These are phyloP conservation scores for Xylaria palmicola DNA, from an alignment of 495 filamentous ascomycete genomes.

Conservation along the genomic window DNA sequence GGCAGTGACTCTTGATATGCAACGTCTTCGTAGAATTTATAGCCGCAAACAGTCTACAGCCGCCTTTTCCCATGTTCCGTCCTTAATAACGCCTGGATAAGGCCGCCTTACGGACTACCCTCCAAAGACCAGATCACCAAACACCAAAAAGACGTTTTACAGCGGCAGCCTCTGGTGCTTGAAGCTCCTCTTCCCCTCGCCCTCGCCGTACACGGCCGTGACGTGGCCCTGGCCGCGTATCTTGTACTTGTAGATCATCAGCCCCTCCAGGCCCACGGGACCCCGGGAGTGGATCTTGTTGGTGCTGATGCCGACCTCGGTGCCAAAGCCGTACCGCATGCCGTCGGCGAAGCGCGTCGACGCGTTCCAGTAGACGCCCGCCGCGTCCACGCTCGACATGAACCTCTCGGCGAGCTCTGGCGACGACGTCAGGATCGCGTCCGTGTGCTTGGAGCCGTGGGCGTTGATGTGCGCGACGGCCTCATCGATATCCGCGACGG, in stretches of 20 bases:
- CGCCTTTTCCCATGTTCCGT: no score
- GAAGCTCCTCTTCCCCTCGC: constrained; percentile 63
- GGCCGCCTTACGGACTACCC: no score
- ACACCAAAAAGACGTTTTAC: no score
- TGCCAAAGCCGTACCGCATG: constrained; percentile 95
- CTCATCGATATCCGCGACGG: constrained; percentile 62
- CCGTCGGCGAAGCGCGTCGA: constrained; percentile 94
- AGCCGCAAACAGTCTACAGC: no score
- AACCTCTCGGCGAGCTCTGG: constrained; percentile 68
- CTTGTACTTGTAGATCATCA: constrained; percentile 97
- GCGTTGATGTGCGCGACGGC: constrained; percentile 88
- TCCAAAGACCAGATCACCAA: no score
- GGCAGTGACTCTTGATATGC: no score
- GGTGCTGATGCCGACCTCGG: constrained; percentile 96
- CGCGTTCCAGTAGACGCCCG: constrained; percentile 96
- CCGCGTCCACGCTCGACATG: constrained; percentile 80
- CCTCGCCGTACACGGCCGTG: constrained; percentile 70
- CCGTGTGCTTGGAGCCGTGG: constrained; percentile 93
- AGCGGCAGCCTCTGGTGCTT: constrained; percentile 63
- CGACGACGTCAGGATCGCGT: constrained; percentile 78
- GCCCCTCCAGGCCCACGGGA: constrained; percentile 87
- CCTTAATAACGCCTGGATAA: no score
- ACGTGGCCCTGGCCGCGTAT: constrained; percentile 78
- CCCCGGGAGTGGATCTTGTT: constrained; percentile 97
- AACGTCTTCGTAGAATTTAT: no score